Conservation (phyloP, 352 stramenopile species). For the Pythium grandisporangium region DNA sequence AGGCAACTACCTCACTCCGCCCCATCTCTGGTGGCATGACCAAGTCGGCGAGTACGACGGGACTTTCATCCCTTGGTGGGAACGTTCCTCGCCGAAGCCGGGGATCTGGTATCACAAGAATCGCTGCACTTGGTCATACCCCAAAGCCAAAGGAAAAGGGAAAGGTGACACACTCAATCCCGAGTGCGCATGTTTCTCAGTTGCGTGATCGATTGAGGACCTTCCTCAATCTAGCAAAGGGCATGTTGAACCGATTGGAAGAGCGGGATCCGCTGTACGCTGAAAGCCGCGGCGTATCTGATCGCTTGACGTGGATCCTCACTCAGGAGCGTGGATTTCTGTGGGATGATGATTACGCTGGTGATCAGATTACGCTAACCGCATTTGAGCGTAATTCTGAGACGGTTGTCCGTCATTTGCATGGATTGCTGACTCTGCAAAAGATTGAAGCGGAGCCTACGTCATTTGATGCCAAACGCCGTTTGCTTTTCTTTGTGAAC, state of each 20-base stretch:
- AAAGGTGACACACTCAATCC: conserved; percentile 67
- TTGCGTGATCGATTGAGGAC: conserved; percentile 93
- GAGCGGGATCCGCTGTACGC: conserved; percentile 68
- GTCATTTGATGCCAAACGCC: conserved; percentile 92
- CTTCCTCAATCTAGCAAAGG: conserved; percentile 92
- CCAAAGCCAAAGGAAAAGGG: conserved; percentile 47
- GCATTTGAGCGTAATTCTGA: conserved; percentile 75
- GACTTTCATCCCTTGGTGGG: conserved; percentile 61
- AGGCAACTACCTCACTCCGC: conserved; percentile 19
- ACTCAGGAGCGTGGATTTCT: conserved; percentile 97
- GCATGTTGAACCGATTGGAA: conserved; percentile 63
- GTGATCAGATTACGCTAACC: conserved; percentile 88
- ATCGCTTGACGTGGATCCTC: conserved; percentile 94
- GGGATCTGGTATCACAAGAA: conserved; percentile 71
- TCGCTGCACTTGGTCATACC: conserved; percentile 71
- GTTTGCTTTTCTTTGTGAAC: conserved; percentile 98
- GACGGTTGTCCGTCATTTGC: conserved; percentile 82
- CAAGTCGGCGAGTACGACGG: conserved; percentile 86
- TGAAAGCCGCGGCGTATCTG: conserved; percentile 89
- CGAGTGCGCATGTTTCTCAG: conserved; percentile 78
- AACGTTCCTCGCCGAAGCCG: conserved; percentile 71
- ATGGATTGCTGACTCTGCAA: conserved; percentile 93
- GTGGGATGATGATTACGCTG: conserved; percentile 97
- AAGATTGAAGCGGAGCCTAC: conserved; percentile 96
- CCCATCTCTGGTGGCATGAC: conserved; percentile 39